phyloP scores from a whole-genome alignment of 331 rosid genomes.

The Arachis monticola region DNA sequence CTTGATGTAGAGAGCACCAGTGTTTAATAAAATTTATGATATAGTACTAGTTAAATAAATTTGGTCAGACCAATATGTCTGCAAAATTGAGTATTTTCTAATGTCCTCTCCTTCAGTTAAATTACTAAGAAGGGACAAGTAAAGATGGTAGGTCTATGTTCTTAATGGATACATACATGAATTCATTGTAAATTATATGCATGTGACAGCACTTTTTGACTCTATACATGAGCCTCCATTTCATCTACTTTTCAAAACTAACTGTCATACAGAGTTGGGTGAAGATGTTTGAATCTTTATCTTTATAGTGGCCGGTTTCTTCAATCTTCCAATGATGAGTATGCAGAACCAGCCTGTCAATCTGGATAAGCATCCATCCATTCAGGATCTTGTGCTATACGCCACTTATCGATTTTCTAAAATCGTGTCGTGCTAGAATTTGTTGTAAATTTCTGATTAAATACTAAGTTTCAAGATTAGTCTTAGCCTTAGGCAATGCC shows the following conservation, averaged over 20 bases:
- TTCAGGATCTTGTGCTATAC: conserved; percentile 32
- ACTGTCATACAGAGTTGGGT: conserved; percentile 53
- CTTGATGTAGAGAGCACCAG: background rate
- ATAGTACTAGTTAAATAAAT: background rate
- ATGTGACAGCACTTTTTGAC: conserved; percentile 38
- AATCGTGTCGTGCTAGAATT: conserved; percentile 58
- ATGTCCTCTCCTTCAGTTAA: conserved; percentile 12
- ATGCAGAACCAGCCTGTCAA: conserved; percentile 33
- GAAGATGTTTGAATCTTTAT: conserved; percentile 31
- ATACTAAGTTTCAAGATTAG: conserved; percentile 27
- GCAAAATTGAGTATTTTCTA: conserved; percentile 21
- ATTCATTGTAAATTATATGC: conserved; percentile 31
- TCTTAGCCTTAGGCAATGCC: conserved; percentile 45
- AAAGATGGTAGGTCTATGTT: background rate
- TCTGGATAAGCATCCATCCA: conserved; percentile 33
- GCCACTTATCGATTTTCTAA: conserved; percentile 17
- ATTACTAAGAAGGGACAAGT: conserved; percentile 45
- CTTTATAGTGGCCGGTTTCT: conserved; percentile 18
- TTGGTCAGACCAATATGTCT: conserved; percentile 13
- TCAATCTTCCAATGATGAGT: conserved; percentile 30
- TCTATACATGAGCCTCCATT: conserved; percentile 42
- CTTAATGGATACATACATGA: background rate
- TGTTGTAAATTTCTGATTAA: conserved; percentile 37
- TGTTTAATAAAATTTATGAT: background rate
- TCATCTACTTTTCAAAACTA: conserved; percentile 80